Evolutionary conservation across 116 monocot species (phyloP), one percentile per base, ranked within the genome.

Genomic region (Zostera marina): DNA sequence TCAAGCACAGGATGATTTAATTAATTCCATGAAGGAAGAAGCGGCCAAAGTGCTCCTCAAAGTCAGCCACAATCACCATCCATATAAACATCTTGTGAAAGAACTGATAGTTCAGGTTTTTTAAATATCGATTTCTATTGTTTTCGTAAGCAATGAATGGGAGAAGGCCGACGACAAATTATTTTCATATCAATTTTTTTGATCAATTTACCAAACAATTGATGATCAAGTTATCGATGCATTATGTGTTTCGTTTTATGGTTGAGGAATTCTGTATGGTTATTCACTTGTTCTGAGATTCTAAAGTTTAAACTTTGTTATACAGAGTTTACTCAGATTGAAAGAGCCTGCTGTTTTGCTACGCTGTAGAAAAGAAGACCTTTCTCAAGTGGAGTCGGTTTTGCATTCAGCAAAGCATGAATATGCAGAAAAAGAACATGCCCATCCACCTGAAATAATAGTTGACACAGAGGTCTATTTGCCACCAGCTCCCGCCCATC

Each of bases 1-100:
- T 67, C 92, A 92, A 74, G 87, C 81, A 49, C 92, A 92, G 67
- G 92, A 92, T 74, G 87, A 92, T 62, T 57, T 92, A 42, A 80
- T 83, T 14, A 87, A 43, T 54, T 73, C 80, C 53, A 87, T 92
- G 92, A 78, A 81, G 68, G 92, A 92, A 62, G 73, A 74, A 49
- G 85, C 92, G 63, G 71, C 66, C 26, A 87, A 92, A 60, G 87
- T 83, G 49, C 77, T 92, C 20, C 53, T 92, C 56, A 63, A 62
- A 60, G 73, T 76, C 49, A 78, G 80, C 53, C 56, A 71, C 5
- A 42, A 92, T 65, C 73, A 86, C 59, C 70, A 73, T 58, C 24
- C 68, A 5, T 92, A 87, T 63, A 67, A 68, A 52, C 63, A 74
- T 12, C 83, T 92, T 69, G 68, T 92, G 51, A 87, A 79, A 72